Evolutionary conservation across 2,329 filamentous ascomycete genomes (phyloP).

Genomic region (Diatrype stigma): DNA sequence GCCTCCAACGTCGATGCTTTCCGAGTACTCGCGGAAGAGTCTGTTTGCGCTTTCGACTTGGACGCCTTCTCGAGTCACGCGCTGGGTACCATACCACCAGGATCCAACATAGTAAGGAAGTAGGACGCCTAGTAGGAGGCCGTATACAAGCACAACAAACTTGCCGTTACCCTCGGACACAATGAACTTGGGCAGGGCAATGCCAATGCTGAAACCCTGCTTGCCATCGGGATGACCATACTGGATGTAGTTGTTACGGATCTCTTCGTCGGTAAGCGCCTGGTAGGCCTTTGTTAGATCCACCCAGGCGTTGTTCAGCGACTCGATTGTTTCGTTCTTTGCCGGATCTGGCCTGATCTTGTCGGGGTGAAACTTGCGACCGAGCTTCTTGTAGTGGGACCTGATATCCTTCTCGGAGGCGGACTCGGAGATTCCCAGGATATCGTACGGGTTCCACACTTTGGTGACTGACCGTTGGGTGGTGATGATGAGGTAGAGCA

Average conservation of each 20-base stretch:
- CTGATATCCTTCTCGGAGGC: conserved; percentile 89
- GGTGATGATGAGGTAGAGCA: conserved; percentile 84
- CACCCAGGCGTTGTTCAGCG: conserved; percentile 82
- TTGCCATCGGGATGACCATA: conserved; percentile 97
- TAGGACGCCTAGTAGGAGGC: conserved; percentile 79
- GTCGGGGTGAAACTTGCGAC: conserved; percentile 85
- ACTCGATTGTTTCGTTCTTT: conserved; percentile 86
- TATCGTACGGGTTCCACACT: conserved; percentile 96
- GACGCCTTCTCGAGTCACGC: conserved; percentile 88
- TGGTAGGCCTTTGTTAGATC: conserved; percentile 98
- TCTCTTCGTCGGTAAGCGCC: conserved; percentile 91
- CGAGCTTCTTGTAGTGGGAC: conserved; percentile 81
- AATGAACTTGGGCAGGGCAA: conserved; percentile 89
- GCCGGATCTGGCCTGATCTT: conserved; percentile 78
- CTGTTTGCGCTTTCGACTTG: conserved; percentile 91
- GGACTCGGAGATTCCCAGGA: conserved; percentile 81
- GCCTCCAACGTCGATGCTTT: conserved; percentile 74
- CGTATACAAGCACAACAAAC: conserved; percentile 89
- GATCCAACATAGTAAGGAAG: conserved; percentile 90
- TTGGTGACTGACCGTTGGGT: conserved; percentile 69
- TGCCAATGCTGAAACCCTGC: conserved; percentile 96
- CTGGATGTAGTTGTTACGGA: conserved; percentile 94
- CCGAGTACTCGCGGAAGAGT: conserved; percentile 88
- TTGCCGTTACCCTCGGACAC: conserved; percentile 92
- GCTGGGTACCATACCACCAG: conserved; percentile 98